A percentile compares a stretch with the other conserved stretches of the same genome.
Evolutionary conservation across 768 basidiomycete genomes (phyloP).

Genomic region (Trametes meyenii): DNA sequence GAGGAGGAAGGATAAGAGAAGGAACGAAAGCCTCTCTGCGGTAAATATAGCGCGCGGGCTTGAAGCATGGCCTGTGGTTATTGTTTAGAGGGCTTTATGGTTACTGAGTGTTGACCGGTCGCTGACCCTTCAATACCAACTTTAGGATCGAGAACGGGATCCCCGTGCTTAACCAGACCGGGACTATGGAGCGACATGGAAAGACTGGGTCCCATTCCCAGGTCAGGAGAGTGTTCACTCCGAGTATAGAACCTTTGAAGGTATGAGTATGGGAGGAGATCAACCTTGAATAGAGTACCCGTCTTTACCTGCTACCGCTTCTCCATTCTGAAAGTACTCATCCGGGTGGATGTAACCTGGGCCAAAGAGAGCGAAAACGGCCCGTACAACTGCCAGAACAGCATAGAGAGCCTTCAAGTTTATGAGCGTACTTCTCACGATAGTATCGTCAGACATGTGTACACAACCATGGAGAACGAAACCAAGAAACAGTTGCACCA

Average conservation of each 20-base stretch:
- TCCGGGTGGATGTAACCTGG: constrained; percentile 46
- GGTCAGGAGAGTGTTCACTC: constrained; percentile 33
- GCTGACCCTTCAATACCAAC: constrained; percentile 31
- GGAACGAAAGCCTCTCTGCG: constrained; percentile 35
- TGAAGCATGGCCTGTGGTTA: constrained; percentile 3
- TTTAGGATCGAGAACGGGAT: constrained; percentile 33
- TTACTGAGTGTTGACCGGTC: neutral
- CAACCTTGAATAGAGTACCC: neutral
- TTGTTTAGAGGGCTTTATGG: constrained; percentile 10
- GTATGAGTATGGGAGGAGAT: neutral
- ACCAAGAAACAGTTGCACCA: no score
- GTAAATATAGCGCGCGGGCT: constrained; percentile 29
- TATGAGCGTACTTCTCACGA: neutral
- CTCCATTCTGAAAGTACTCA: constrained; percentile 46
- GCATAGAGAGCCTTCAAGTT: constrained; percentile 13
- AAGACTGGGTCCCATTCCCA: constrained; percentile 44
- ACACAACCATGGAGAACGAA: neutral
- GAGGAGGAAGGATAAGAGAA: constrained; percentile 36
- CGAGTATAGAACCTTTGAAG: constrained; percentile 33
- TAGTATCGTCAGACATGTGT: neutral
- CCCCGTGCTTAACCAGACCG: constrained; percentile 37
- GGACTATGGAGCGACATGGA: constrained; percentile 41
- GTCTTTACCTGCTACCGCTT: constrained; percentile 39
- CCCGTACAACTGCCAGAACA: constrained; percentile 22
- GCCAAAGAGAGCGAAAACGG: constrained; percentile 37